Percentiles rank a stretch among this genome's conserved stretches.
These are phyloP conservation scores for Cercophora scortea DNA, from an alignment of 495 filamentous ascomycete genomes.

Conservation along the genomic window DNA sequence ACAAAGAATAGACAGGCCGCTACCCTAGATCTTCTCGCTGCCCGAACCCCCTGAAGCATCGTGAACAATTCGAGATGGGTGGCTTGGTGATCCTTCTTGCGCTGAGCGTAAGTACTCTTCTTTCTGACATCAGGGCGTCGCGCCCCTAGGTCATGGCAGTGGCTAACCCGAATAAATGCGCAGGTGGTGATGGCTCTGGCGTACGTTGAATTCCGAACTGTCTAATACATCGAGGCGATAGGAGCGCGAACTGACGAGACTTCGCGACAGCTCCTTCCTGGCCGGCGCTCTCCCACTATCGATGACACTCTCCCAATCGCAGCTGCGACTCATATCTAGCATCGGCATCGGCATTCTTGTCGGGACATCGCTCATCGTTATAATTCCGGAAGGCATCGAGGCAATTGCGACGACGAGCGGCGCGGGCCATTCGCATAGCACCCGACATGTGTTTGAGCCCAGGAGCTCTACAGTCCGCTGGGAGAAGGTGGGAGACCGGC, in stretches of 20 bases:
- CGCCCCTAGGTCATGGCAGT: background rate
- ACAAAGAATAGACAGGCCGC: background rate
- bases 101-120: conserved; percentile 44
- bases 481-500: conserved; percentile 4
- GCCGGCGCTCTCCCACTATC: conserved; percentile 89
- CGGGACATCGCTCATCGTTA: conserved; percentile 90
- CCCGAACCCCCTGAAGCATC: background rate
- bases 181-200: conserved; percentile 85
- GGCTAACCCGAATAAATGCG: conserved; percentile 11
- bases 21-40: background rate
- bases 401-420: conserved; percentile 65
- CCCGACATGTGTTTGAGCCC: conserved; percentile 5
- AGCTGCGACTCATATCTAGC: conserved; percentile 81
- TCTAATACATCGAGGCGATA: background rate
- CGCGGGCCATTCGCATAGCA: conserved; percentile 31
- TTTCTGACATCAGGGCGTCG: background rate
- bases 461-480: conserved; percentile 13
- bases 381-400: conserved; percentile 94
- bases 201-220: conserved; percentile 44
- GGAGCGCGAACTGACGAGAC: conserved; percentile 16
- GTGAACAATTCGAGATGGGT: conserved; percentile 42
- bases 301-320: conserved; percentile 80
- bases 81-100: conserved; percentile 81
- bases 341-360: conserved; percentile 92
- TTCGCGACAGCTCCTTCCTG: conserved; percentile 69